Conservation (phyloP, 768 basidiomycete genomes). For the Infundibulicybe gibba region DNA sequence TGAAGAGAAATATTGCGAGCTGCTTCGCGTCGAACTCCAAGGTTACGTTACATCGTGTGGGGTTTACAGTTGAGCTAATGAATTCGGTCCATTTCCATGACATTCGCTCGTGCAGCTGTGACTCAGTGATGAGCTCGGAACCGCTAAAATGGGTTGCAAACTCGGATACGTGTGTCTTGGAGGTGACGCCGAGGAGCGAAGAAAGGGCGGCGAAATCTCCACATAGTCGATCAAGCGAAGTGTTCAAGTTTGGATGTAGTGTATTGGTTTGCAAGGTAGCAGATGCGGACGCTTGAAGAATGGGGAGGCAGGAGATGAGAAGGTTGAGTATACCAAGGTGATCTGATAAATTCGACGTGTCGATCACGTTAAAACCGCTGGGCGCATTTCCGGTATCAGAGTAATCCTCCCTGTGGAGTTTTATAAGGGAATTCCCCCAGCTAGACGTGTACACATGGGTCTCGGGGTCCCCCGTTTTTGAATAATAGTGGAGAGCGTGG, state of each 20-base stretch:
- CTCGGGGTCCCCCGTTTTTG: constrained; percentile 10
- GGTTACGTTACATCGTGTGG: not conserved
- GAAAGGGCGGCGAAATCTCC: constrained; percentile 37
- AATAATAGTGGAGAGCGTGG: constrained; percentile 24
- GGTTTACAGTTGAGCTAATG: constrained; percentile 10
- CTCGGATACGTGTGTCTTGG: constrained; percentile 33
- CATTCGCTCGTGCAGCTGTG: constrained; percentile 32
- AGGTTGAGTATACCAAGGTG: constrained; percentile 46
- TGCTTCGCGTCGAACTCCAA: constrained; percentile 24
- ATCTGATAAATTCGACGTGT: constrained; percentile 48
- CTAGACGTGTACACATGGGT: constrained; percentile 25
- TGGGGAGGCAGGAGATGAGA: constrained; percentile 30
- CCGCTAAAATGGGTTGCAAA: constrained; percentile 36
- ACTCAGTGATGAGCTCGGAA: constrained; percentile 28
- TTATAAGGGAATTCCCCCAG: constrained; percentile 30
- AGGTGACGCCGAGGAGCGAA: constrained; percentile 37
- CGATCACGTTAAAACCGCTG: constrained; percentile 38
- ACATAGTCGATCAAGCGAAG: constrained; percentile 25
- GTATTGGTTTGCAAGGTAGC: constrained; percentile 40
- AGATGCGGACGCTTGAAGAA: constrained; percentile 25
- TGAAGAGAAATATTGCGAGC: constrained; percentile 34
- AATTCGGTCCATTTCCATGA: constrained; percentile 31
- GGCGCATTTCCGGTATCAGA: constrained; percentile 21
- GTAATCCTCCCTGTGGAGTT: constrained; percentile 29
- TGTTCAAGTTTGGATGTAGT: constrained; percentile 23